Percentiles rank a stretch among this genome's conserved stretches.
Evolutionary conservation across 2,329 filamentous ascomycete species (phyloP).

Genomic region (Fusarium sp.): DNA sequence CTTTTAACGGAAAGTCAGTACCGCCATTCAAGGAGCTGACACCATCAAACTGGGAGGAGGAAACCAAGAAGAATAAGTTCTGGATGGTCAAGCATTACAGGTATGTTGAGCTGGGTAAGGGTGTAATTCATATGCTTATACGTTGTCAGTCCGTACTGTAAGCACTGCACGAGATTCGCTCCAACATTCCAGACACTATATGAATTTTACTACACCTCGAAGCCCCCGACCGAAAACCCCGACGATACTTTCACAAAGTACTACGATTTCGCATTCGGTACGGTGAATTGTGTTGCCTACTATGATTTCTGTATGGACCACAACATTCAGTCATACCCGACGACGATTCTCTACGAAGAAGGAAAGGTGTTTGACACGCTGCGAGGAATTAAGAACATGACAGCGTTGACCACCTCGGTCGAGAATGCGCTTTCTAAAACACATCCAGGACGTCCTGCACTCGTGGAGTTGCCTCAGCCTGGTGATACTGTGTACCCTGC

Average conservation of each 20-base stretch:
- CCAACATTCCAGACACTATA: slow-evolving; percentile 91
- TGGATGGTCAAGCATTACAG: slow-evolving; percentile 72
- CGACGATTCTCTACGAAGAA: slow-evolving; percentile 81
- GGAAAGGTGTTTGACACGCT: slow-evolving; percentile 72
- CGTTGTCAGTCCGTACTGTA: slow-evolving; percentile 62
- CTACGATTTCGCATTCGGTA: slow-evolving; percentile 90
- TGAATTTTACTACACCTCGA: slow-evolving; percentile 92
- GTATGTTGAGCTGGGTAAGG: slow-evolving; percentile 50
- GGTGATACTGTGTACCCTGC: slow-evolving; percentile 63
- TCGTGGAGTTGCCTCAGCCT: slow-evolving; percentile 73
- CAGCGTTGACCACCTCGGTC: slow-evolving; percentile 71
- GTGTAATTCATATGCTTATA: slow-evolving; percentile 24
- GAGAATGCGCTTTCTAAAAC: slow-evolving; percentile 80
- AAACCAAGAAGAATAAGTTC: slow-evolving; percentile 62
- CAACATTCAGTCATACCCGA: slow-evolving; percentile 75
- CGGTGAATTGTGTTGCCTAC: slow-evolving; percentile 84
- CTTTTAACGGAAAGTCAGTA: slow-evolving; percentile 72
- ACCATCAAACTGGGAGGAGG: slow-evolving; percentile 63
- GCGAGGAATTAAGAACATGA: slow-evolving; percentile 73
- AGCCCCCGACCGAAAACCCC: slow-evolving; percentile 67
- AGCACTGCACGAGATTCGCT: slow-evolving; percentile 80
- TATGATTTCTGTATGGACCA: slow-evolving; percentile 78
- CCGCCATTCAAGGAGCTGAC: slow-evolving; percentile 70
- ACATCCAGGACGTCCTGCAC: slow-evolving; percentile 78
- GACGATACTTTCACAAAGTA: slow-evolving; percentile 74